Percentiles rank a stretch among this genome's conserved stretches.
Conservation (phyloP, 1,284 basidiomycete species). For the Cryptococcus sp. region DNA sequence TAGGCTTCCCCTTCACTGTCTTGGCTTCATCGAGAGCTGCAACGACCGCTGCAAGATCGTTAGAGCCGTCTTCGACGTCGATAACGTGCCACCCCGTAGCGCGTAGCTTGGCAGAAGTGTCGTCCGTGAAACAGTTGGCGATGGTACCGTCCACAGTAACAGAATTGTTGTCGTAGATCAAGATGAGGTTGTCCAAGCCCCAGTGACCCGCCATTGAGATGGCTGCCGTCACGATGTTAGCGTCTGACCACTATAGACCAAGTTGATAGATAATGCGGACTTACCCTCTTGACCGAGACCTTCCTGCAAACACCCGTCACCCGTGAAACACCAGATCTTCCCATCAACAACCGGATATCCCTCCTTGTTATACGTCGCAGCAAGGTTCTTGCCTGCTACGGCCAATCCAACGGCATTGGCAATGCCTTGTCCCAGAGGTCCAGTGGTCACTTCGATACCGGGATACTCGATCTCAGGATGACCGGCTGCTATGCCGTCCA, state of each 20-base stretch:
- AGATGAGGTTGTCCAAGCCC: slow-evolving; percentile 49
- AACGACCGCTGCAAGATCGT: slow-evolving; percentile 43
- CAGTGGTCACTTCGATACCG: slow-evolving; percentile 40
- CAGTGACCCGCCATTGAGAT: slow-evolving; percentile 51
- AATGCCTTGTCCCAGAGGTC: slow-evolving; percentile 45
- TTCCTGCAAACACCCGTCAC: slow-evolving; percentile 53
- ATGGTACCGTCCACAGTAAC: slow-evolving; percentile 52
- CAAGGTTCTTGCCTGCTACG: slow-evolving; percentile 47
- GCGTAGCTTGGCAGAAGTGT: slow-evolving; percentile 47
- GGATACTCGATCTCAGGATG: slow-evolving; percentile 49
- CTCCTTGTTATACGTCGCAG: slow-evolving; percentile 43
- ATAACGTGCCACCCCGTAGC: slow-evolving; percentile 49
- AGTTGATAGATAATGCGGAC: slow-evolving; percentile 4
- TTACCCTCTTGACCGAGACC: slow-evolving; percentile 51
- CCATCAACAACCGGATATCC: slow-evolving; percentile 38
- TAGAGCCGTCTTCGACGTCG: slow-evolving; percentile 46
- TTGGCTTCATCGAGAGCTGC: slow-evolving; percentile 42
- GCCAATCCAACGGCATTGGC: slow-evolving; percentile 50
- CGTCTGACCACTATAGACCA: neutral
- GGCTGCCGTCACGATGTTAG: slow-evolving; percentile 19
- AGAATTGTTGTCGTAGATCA: slow-evolving; percentile 51
- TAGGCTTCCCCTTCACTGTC: slow-evolving; percentile 42
- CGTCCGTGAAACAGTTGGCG: slow-evolving; percentile 50
- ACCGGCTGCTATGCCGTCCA: slow-evolving; percentile 42
- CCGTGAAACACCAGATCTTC: slow-evolving; percentile 52